Base-by-base conservation (phyloP, 2,329 filamentous ascomycete species). In the Pseudopyricularia javanii region DNA sequence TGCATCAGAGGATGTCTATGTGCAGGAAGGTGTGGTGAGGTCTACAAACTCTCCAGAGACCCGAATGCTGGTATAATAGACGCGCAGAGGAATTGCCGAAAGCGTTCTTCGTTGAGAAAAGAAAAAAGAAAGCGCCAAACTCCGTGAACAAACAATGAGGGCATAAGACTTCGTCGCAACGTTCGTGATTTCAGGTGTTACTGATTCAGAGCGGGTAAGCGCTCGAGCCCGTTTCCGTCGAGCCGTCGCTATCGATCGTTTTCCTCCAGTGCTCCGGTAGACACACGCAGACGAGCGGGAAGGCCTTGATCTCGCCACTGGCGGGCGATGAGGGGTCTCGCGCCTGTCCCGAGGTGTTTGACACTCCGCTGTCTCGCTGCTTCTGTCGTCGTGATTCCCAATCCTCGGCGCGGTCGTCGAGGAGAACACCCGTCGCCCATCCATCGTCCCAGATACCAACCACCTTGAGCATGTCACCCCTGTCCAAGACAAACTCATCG, bases 401-500 rank as follows among this genome's bases (percentile, higher is more conserved):
- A 58, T 96, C 88, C 56, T 97, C 91, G 2, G 90, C 90, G 53
- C 82, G 79, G 61, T 95, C 88, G 52, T 85, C 78, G 53, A 95
- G 72, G 64, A 94, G 77, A 53, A 96, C 79, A 61, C 93, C 93
- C 1, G 93, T 98, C 11, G 93, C 93, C 93, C 93, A 98, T 48
- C 93, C 93, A 66, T 98, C 93, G 63, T 98, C 93, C 93, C 93
- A 98, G 59, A 98, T 98, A 56, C 93, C 93, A 32, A 97, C 86
- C 14, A 98, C 85, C 71, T 96, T 97, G 63, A 98, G 78, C 91
- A 98, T 96, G 64, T 98, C 93, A 52, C 93, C 93, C 54, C 93
- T 83, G 62, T 97, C 93, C 35, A 98, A 75, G 37, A 88, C 77
- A 63, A 97, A 97, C 64, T 98, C 93, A 62, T 98, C 93, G 30